phyloP scores from a whole-genome alignment of 1,284 basidiomycete genomes.

The Austroboletus niveus region DNA sequence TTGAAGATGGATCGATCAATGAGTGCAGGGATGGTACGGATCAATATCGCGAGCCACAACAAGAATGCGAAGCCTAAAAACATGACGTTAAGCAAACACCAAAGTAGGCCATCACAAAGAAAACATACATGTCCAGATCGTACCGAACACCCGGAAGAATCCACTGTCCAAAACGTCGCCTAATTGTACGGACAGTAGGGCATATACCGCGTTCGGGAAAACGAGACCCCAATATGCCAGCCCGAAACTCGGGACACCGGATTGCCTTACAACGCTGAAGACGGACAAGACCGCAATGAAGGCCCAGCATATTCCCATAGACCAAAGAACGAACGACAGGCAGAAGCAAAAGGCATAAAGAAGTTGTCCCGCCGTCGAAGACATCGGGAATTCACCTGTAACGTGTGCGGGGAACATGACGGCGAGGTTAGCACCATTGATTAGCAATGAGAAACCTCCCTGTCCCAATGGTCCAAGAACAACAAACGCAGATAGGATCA shows the following conservation, averaged over 20 bases:
- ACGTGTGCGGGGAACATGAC: constrained; percentile 40
- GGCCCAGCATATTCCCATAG: constrained; percentile 48
- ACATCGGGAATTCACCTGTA: constrained; percentile 32
- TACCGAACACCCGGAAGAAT: constrained; percentile 43
- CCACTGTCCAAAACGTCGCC: constrained; percentile 44
- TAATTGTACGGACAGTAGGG: constrained; percentile 45
- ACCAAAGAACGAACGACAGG: constrained; percentile 43
- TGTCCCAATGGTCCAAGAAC: constrained; percentile 40
- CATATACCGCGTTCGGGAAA: constrained; percentile 51
- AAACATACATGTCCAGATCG: constrained; percentile 35
- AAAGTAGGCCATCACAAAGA: neutral
- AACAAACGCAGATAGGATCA: constrained; percentile 53
- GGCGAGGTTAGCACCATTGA: constrained; percentile 46
- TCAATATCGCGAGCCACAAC: constrained; percentile 45
- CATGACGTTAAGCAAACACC: constrained; percentile 3
- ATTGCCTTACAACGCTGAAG: constrained; percentile 26
- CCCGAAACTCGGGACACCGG: constrained; percentile 36
- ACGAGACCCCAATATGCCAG: constrained; percentile 50
- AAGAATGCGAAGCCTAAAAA: constrained; percentile 39
- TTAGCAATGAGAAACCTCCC: constrained; percentile 55
- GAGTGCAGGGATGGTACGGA: constrained; percentile 40
- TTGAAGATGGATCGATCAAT: constrained; percentile 46
- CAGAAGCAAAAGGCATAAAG: constrained; percentile 41
- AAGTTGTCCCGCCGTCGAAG: constrained; percentile 35
- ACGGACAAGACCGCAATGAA: constrained; percentile 37